Percentiles rank a stretch among this genome's conserved stretches.
Conservation (phyloP, 2,329 filamentous ascomycete species). For the Diplocarpon mali region DNA sequence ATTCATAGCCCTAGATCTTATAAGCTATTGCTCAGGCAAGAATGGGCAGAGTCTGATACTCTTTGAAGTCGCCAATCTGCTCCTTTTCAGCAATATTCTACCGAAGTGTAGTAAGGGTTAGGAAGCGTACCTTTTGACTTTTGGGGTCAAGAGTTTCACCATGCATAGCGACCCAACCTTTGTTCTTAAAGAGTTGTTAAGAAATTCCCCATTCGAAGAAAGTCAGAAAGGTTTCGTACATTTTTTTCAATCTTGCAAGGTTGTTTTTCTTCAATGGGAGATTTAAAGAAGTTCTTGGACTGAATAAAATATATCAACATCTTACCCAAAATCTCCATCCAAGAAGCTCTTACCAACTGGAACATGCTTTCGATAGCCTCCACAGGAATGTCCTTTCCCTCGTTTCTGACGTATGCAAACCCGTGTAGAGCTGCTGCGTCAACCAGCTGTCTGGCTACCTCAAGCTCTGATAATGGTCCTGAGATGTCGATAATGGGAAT, state of each 20-base stretch:
- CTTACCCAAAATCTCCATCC: not conserved
- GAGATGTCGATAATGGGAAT: conserved; percentile 83
- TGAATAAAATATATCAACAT: conserved; percentile 26
- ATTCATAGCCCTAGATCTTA: conserved; percentile 65
- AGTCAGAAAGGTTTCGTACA: conserved; percentile 25
- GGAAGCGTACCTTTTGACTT: conserved; percentile 54
- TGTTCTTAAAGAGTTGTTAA: conserved; percentile 45
- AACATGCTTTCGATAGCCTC: conserved; percentile 62
- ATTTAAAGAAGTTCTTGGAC: conserved; percentile 64
- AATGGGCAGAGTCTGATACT: conserved; percentile 40
- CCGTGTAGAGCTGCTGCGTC: conserved; percentile 73
- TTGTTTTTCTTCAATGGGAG: conserved; percentile 60
- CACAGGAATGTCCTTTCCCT: conserved; percentile 55
- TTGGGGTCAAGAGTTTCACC: conserved; percentile 79
- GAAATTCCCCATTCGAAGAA: not conserved
- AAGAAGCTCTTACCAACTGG: conserved; percentile 43
- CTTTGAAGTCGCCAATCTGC: conserved; percentile 76
- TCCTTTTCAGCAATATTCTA: conserved; percentile 6
- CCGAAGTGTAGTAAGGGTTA: too few relatives aligned
- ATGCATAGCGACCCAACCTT: conserved; percentile 82
- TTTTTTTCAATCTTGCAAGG: conserved; percentile 61
- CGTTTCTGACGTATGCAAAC: conserved; percentile 80
- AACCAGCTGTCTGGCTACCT: conserved; percentile 58
- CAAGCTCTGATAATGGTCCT: conserved; percentile 40
- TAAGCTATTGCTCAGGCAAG: conserved; percentile 1